Conservation (phyloP, 257 asterid species). For the Jacaranda mimosifolia region DNA sequence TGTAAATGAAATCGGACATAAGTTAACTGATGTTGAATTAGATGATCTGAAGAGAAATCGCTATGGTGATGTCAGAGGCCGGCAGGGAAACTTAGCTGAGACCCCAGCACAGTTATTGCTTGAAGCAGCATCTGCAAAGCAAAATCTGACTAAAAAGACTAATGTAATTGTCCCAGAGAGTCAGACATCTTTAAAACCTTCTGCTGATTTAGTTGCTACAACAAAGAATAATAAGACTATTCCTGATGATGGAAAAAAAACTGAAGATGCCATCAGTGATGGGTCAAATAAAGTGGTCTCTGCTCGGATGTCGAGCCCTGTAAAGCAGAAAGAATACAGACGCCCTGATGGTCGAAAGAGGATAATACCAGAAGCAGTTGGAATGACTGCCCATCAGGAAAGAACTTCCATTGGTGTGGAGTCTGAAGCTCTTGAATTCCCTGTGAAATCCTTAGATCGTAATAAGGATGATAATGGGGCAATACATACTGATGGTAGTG, state of each 20-base stretch:
- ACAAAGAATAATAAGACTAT: conserved; percentile 49
- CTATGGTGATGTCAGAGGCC: conserved; percentile 88
- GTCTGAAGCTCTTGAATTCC: conserved; percentile 60
- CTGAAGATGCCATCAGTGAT: conserved; percentile 53
- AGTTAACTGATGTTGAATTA: conserved; percentile 79
- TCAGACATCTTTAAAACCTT: conserved; percentile 58
- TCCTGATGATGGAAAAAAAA: conserved; percentile 60
- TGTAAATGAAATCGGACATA: conserved; percentile 75
- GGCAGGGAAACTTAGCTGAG: conserved; percentile 88
- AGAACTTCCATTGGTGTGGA: conserved; percentile 51
- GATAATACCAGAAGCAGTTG: conserved; percentile 99
- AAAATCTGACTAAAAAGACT: conserved; percentile 55
- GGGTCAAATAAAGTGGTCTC: conserved; percentile 57
- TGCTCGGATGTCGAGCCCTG: conserved; percentile 76
- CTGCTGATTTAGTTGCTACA: conserved; percentile 48
- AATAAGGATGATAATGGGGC: conserved; percentile 55
- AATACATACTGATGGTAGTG: conserved; percentile 45
- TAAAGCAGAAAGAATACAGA: conserved; percentile 92
- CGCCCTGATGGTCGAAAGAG: conserved; percentile 98
- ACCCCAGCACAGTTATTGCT: conserved; percentile 91
- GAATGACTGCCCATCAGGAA: conserved; percentile 66
- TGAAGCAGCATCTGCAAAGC: conserved; percentile 87
- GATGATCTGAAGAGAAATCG: conserved; percentile 87
- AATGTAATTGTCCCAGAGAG: conserved; percentile 45
- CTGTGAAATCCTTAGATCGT: conserved; percentile 49